A percentile compares a stretch with the other conserved stretches of the same genome.
Evolutionary conservation across 2,329 filamentous ascomycete genomes (phyloP).

Genomic region (Chaetomiaceae sp.): DNA sequence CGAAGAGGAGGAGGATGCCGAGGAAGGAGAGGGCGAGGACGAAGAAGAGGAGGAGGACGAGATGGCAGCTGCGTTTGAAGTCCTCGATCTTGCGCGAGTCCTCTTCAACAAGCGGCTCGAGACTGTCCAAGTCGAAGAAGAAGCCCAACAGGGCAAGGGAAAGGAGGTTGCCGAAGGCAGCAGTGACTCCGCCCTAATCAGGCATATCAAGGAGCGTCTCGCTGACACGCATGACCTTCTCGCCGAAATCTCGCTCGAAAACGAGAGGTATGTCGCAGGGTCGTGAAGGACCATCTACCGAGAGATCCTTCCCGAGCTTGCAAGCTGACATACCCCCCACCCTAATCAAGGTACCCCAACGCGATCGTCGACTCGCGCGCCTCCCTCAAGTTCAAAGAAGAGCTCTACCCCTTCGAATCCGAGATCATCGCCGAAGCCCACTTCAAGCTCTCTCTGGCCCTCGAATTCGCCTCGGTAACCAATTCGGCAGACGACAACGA

Average conservation of each 20-base stretch:
- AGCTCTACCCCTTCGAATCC: constrained; percentile 74
- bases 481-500: constrained; percentile 46
- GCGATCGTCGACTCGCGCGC: constrained; percentile 81
- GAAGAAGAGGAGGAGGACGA: constrained; percentile 63
- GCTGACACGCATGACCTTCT: constrained; percentile 92
- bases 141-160: constrained; percentile 38
- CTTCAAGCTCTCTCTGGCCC: constrained; percentile 89
- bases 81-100: constrained; percentile 74
- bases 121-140: constrained; percentile 32
- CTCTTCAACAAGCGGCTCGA: constrained; percentile 56
- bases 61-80: constrained; percentile 73
- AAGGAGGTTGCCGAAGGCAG: constrained; percentile 37
- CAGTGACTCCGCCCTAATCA: constrained; percentile 35
- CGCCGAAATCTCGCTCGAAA: constrained; percentile 94
- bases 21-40: constrained; percentile 39
- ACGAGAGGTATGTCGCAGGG: constrained; percentile 61
- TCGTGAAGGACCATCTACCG: constrained; percentile 13
- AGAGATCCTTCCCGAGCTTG: constrained; percentile 7
- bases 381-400: constrained; percentile 72
- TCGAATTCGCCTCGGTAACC: constrained; percentile 86
- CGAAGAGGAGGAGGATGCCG: constrained; percentile 58
- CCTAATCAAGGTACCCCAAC: constrained; percentile 61
- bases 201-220: constrained; percentile 75
- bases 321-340: constrained; percentile 18
- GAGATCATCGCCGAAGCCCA: constrained; percentile 90